phyloP scores from a whole-genome alignment of 106 monocot genomes.

The Apostasia ramifera region DNA sequence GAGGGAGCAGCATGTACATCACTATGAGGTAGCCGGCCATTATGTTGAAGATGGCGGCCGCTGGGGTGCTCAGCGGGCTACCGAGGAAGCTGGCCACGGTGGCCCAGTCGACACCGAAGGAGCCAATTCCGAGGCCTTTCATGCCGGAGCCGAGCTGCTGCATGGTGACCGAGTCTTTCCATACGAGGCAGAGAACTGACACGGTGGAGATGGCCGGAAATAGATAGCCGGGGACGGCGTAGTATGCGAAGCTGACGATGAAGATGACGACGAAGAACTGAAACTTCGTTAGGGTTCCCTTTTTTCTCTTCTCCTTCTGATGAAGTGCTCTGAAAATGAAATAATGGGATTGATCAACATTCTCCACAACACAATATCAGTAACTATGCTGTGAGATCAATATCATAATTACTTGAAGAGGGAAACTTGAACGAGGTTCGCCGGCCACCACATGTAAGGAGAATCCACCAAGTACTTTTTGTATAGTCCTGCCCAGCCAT shows the following conservation, averaged over 20 bases:
- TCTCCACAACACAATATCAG: background rate
- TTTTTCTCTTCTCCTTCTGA: conserved; percentile 34
- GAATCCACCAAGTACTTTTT: conserved; percentile 46
- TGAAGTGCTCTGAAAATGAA: conserved; percentile 28
- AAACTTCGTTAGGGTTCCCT: conserved; percentile 28
- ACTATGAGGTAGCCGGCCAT: conserved; percentile 28
- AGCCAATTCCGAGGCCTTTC: conserved; percentile 49
- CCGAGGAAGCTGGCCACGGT: conserved; percentile 25
- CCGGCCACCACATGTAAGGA: conserved; percentile 69
- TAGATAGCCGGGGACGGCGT: conserved; percentile 35
- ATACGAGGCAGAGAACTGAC: conserved; percentile 39
- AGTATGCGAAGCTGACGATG: conserved; percentile 49
- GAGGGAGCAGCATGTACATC: conserved; percentile 28
- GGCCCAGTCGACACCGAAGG: conserved; percentile 51
- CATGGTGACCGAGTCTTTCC: conserved; percentile 43
- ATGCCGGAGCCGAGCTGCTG: conserved; percentile 55
- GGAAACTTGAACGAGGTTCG: conserved; percentile 53
- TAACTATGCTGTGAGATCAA: background rate
- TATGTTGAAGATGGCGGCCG: conserved; percentile 32
- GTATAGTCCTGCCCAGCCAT: conserved; percentile 54
- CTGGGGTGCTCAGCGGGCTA: conserved; percentile 29
- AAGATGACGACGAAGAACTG: conserved; percentile 44
- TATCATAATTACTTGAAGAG: conserved; percentile 29
- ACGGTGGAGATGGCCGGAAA: conserved; percentile 40
- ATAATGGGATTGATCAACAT: background rate